Evolutionary conservation across 352 stramenopile genomes (phyloP), one percentile per base, ranked within the genome.

Genomic region (Saprolegnia parasitica): DNA sequence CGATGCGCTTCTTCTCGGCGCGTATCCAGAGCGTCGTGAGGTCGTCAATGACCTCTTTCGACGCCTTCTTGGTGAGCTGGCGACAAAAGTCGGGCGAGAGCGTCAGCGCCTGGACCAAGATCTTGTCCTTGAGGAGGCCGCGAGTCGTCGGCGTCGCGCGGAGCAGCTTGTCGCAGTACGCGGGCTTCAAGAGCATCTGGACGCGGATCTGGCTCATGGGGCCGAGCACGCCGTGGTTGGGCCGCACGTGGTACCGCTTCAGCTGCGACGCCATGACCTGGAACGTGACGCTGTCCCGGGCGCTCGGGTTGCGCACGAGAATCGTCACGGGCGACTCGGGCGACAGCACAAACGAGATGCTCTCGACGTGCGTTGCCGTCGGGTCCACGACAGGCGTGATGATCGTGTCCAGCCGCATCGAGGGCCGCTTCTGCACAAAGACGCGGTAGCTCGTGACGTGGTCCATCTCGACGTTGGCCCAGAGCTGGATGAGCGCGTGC

Each of bases 1-100:
- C 79, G 21, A 93, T 71, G 57, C 77, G 80, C 52, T 82, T 83
- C 73, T 92, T 91, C 73, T 95, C 84, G 35, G 87, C 89, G 56
- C 79, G 76, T 3, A 81, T 77, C 87, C 84, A 93, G 82, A 95
- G 91, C 70, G 87, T 87, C 29, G 87, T 90, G 62, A 95, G 82
- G 47, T 93, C 87, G 72, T 95, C 87, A 0, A 84, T 86, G 81
- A 92, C 89, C 65, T 93, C 87, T 72, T 95, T 95, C 29, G 87
- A 78, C 47, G 81, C 86, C 73, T 93, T 95, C 58, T 83, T 90
- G 77, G 90, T 91, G 24, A 93, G 83, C 11, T 88, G 64, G 55
- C 92, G 83, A 68, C 91, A 95, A 71, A 95, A 93, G 63, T 73
- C 76, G 68, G 92, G 83, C 57, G 92, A 82, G 32, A 91, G 81